Conservation (phyloP, 2,329 filamentous ascomycete genomes). For the Eurotiales sp. region DNA sequence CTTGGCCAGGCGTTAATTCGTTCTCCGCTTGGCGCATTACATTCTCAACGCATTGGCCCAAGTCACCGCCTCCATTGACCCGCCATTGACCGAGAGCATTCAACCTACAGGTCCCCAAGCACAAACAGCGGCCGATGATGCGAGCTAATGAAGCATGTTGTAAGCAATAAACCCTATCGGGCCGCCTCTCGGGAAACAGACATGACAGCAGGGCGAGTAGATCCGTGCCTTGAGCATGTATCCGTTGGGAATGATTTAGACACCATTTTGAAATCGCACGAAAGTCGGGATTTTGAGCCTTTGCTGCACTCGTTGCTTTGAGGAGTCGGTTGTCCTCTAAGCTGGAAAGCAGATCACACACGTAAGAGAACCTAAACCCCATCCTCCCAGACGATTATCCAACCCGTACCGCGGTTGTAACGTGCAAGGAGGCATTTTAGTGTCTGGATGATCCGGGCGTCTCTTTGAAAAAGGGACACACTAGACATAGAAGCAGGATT, state of each 20-base stretch:
- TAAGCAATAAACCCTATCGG: conserved; percentile 73
- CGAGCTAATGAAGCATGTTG: conserved; percentile 59
- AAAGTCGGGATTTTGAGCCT: conserved; percentile 31
- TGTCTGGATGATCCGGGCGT: background rate
- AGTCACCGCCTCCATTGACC: conserved; percentile 58
- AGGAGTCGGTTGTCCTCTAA: conserved; percentile 52
- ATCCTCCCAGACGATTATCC: conserved; percentile 23
- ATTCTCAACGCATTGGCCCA: conserved; percentile 67
- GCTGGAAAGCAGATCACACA: conserved; percentile 71
- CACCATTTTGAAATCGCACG: conserved; percentile 67
- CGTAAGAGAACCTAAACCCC: conserved; percentile 57
- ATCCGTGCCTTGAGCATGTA: conserved; percentile 57
- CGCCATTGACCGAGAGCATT: conserved; percentile 62
- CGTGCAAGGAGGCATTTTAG: conserved; percentile 8
- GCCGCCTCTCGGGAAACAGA: conserved; percentile 70
- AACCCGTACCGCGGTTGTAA: background rate
- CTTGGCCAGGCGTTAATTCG: conserved; percentile 30
- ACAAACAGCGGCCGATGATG: conserved; percentile 65
- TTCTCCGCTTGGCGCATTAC: conserved; percentile 59
- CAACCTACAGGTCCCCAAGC: conserved; percentile 60
- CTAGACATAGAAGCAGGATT: background rate
- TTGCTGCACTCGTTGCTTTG: conserved; percentile 30
- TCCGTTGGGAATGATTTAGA: conserved; percentile 52
- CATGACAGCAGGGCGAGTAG: conserved; percentile 67
- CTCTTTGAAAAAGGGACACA: background rate